Conservation (phyloP, 441 rosid genomes). For the Aleurites moluccanus region DNA sequence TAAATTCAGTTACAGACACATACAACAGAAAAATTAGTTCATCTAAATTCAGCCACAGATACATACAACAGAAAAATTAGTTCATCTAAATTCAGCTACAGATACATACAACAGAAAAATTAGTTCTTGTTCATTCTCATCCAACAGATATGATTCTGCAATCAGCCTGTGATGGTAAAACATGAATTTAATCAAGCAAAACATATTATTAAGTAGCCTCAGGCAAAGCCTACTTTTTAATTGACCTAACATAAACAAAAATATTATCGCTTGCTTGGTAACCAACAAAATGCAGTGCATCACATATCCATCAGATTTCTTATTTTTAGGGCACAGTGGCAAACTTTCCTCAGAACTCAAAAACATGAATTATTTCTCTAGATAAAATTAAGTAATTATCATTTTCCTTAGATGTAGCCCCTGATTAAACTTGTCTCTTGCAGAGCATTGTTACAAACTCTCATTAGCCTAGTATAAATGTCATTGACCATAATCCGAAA, state of each 20-base stretch:
- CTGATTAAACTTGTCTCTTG: constrained; percentile 16
- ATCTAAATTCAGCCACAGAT: no score
- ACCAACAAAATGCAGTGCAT: background rate
- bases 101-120: background rate
- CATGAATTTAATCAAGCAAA: background rate
- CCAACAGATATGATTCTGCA: background rate
- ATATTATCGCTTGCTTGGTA: background rate
- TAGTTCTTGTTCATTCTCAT: background rate
- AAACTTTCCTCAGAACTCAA: background rate
- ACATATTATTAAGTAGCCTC: no score
- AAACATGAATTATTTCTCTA: background rate
- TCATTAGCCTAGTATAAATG: constrained; percentile 20
- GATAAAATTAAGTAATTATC: background rate
- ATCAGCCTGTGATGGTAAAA: background rate
- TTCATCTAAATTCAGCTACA: background rate
- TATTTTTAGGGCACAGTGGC: background rate
- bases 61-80: no score
- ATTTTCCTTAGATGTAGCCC: background rate
- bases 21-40: no score
- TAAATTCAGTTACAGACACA: no score
- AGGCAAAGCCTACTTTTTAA: no score
- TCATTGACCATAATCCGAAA: constrained; percentile 18
- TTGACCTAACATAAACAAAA: no score
- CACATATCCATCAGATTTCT: background rate
- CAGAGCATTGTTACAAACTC: constrained; percentile 17